Evolutionary conservation across 768 basidiomycete species (phyloP).

Genomic region (Russula sp.): DNA sequence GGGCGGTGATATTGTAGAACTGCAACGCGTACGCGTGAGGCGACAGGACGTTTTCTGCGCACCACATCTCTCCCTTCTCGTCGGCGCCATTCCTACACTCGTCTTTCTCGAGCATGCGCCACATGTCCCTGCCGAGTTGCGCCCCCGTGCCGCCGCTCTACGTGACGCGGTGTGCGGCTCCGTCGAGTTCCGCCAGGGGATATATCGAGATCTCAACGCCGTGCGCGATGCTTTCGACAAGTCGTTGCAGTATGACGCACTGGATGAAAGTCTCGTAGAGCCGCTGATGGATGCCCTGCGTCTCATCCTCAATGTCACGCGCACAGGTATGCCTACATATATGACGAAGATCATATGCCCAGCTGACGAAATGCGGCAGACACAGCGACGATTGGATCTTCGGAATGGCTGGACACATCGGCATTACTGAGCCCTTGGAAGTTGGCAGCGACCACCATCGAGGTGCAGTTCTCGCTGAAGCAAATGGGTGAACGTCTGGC

Average conservation of each 20-base stretch:
- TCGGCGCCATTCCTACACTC: slow-evolving; percentile 59
- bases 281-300: slow-evolving; percentile 61
- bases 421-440: slow-evolving; percentile 78
- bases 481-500: slow-evolving; percentile 64
- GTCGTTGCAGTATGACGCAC: slow-evolving; percentile 44
- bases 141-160: slow-evolving; percentile 44
- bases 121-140: slow-evolving; percentile 45
- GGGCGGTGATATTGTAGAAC: slow-evolving; percentile 49
- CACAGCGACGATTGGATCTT: slow-evolving; percentile 42
- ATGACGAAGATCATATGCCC: not conserved
- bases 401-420: slow-evolving; percentile 55
- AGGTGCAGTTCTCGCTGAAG: slow-evolving; percentile 68
- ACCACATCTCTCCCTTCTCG: slow-evolving; percentile 58
- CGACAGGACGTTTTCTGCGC: slow-evolving; percentile 62
- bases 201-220: slow-evolving; percentile 67
- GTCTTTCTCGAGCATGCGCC: slow-evolving; percentile 64
- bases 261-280: slow-evolving; percentile 49
- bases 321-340: slow-evolving; percentile 40
- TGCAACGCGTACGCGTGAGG: slow-evolving; percentile 64
- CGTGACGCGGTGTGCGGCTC: slow-evolving; percentile 56
- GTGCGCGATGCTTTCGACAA: slow-evolving; percentile 65
- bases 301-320: slow-evolving; percentile 56
- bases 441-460: slow-evolving; percentile 72
- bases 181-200: slow-evolving; percentile 66
- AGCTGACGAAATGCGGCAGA: slow-evolving; percentile 3